phyloP scores from a whole-genome alignment of 2,329 filamentous ascomycete genomes.

The Myriosclerotinia curreyana region DNA sequence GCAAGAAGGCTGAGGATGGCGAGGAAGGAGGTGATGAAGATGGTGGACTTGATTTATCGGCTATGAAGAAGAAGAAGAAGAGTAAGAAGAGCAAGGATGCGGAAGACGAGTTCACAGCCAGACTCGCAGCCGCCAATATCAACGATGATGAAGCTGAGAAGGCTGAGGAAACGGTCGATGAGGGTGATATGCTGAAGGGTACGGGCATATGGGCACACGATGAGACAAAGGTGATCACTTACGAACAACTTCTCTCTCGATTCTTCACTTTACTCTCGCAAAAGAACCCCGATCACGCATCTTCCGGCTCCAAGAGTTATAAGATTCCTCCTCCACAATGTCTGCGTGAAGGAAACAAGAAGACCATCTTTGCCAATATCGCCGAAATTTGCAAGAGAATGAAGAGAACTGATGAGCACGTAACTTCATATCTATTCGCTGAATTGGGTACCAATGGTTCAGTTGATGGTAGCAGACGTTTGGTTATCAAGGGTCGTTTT shows the following conservation, averaged over 20 bases:
- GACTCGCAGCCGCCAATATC: conserved; percentile 38
- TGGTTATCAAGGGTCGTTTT: conserved; percentile 99
- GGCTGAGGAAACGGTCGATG: conserved; percentile 33
- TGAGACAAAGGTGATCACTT: conserved; percentile 60
- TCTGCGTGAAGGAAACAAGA: conserved; percentile 99
- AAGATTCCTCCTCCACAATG: conserved; percentile 99
- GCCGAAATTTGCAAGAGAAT: conserved; percentile 98
- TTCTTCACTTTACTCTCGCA: conserved; percentile 95
- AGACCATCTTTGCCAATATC: conserved; percentile 99
- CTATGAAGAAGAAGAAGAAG: conserved; percentile 42
- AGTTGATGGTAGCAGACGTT: conserved; percentile 84
- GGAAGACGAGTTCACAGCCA: conserved; percentile 40
- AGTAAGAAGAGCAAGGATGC: conserved; percentile 40
- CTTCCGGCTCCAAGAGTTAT: conserved; percentile 88
- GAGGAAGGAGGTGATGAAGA: conserved; percentile 57
- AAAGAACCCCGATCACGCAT: conserved; percentile 94
- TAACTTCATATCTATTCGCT: conserved; percentile 94
- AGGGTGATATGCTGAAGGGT: conserved; percentile 41
- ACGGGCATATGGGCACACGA: conserved; percentile 42
- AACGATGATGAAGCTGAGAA: conserved; percentile 35
- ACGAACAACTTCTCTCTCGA: conserved; percentile 79
- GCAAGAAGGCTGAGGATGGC: conserved; percentile 69
- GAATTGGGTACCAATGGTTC: conserved; percentile 97
- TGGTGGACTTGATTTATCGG: conserved; percentile 46
- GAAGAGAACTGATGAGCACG: conserved; percentile 98